Evolutionary conservation across 2,329 filamentous ascomycete genomes (phyloP).

Genomic region (Cladosporium sp.): DNA sequence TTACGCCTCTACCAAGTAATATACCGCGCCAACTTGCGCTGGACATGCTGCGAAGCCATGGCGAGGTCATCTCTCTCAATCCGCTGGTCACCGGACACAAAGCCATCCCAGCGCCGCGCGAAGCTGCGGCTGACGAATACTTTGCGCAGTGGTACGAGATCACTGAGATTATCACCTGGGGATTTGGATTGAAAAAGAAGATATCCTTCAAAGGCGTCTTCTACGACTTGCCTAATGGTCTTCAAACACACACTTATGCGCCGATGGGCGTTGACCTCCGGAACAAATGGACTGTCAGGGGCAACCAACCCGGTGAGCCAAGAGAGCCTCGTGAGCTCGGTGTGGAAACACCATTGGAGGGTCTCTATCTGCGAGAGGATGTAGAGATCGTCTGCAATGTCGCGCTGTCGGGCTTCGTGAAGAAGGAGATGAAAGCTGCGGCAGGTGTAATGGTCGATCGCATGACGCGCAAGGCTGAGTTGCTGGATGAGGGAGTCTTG

Average conservation of each 20-base stretch:
- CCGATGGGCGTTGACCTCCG: slow-evolving; percentile 64
- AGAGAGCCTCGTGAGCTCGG: slow-evolving; percentile 61
- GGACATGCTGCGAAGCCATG: slow-evolving; percentile 60
- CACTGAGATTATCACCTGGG: slow-evolving; percentile 62
- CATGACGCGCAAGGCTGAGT: slow-evolving; percentile 64
- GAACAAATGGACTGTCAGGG: slow-evolving; percentile 64
- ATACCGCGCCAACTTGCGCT: slow-evolving; percentile 68
- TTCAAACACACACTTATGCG: slow-evolving; percentile 68
- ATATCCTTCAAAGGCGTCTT: slow-evolving; percentile 69
- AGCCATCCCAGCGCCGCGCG: slow-evolving; percentile 61
- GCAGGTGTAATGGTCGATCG: slow-evolving; percentile 65
- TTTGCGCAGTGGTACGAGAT: slow-evolving; percentile 74
- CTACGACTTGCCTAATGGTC: slow-evolving; percentile 67
- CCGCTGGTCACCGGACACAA: slow-evolving; percentile 63
- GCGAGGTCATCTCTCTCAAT: slow-evolving; percentile 67
- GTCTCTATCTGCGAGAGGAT: slow-evolving; percentile 65
- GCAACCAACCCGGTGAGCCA: slow-evolving; percentile 65
- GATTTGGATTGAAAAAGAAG: slow-evolving; percentile 62
- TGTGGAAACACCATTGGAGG: slow-evolving; percentile 59
- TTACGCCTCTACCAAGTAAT: slow-evolving; percentile 66
- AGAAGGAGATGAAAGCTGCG: slow-evolving; percentile 62
- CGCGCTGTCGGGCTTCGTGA: slow-evolving; percentile 58
- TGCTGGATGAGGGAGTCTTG: slow-evolving; percentile 62
- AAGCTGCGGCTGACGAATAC: slow-evolving; percentile 65
- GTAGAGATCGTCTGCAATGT: slow-evolving; percentile 69